Conservation (phyloP, 192 early-diverging fungal species). For the Coemansia sp. region DNA sequence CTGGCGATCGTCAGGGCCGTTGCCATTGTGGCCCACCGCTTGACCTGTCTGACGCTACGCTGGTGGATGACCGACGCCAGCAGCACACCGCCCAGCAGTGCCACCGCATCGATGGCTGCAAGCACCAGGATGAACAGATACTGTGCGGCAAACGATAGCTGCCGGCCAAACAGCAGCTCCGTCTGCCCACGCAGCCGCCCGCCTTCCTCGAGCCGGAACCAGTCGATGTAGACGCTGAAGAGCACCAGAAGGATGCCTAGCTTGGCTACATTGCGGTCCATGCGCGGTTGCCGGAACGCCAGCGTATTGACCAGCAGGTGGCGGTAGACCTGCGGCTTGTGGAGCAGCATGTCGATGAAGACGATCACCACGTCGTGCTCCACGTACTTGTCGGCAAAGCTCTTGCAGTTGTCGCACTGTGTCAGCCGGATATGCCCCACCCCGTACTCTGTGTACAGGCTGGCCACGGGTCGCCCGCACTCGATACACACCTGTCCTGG, state of each 20-base stretch:
- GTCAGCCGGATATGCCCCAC: slow-evolving; percentile 81
- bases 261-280: slow-evolving; percentile 68
- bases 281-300: slow-evolving; percentile 48
- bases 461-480: slow-evolving; percentile 66
- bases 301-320: slow-evolving; percentile 84
- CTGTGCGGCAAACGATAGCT: slow-evolving; percentile 62
- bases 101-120: slow-evolving; percentile 58
- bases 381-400: slow-evolving; percentile 90
- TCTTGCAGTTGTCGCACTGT: slow-evolving; percentile 72
- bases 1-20: slow-evolving; percentile 77
- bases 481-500: slow-evolving; percentile 65
- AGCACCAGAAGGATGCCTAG: slow-evolving; percentile 77
- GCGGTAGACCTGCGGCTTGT: slow-evolving; percentile 82
- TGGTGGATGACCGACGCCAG: slow-evolving; percentile 39
- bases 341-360: slow-evolving; percentile 90
- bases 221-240: slow-evolving; percentile 93
- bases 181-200: slow-evolving; percentile 47
- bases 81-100: slow-evolving; percentile 32
- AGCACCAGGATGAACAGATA: slow-evolving; percentile 75
- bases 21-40: slow-evolving; percentile 42
- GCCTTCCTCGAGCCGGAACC: slow-evolving; percentile 82
- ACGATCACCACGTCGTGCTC: slow-evolving; percentile 86
- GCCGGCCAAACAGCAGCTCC: slow-evolving; percentile 64
- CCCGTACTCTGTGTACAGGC: slow-evolving; percentile 80
- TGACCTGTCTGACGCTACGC: slow-evolving; percentile 21